phyloP scores from a whole-genome alignment of 73 alveolate species.

The Stentor coeruleus region DNA sequence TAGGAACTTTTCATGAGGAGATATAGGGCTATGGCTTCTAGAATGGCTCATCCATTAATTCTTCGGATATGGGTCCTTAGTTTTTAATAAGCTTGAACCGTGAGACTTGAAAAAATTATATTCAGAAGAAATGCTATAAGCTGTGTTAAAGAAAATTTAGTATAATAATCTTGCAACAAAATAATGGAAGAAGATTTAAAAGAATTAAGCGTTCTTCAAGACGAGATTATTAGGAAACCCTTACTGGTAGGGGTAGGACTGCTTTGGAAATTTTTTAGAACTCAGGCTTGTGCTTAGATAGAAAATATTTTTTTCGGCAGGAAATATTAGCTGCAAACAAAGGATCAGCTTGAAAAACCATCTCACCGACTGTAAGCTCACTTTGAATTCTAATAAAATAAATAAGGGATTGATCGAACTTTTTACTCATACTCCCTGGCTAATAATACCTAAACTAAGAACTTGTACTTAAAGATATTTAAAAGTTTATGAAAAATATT shows the following conservation, averaged over 20 bases:
- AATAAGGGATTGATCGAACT: not conserved
- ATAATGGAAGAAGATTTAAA: not conserved
- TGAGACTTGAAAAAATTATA: too few species aligned
- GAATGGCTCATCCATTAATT: too few species aligned
- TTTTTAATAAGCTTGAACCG: too few species aligned
- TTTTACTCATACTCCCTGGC: not conserved
- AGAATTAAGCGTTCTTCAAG: not conserved
- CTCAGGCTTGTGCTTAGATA: not conserved
- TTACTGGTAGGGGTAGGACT: not conserved
- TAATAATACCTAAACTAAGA: not conserved
- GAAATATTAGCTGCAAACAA: not conserved
- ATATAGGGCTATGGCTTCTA: conserved; percentile 5
- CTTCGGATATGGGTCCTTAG: too few species aligned
- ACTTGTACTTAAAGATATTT: too few species aligned
- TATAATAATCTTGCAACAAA: too few species aligned
- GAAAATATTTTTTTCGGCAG: not conserved
- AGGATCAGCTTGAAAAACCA: not conserved
- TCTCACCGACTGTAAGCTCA: not conserved
- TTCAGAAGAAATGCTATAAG: too few species aligned
- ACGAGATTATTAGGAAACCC: not conserved
- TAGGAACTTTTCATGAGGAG: not conserved
- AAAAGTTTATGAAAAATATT: too few species aligned
- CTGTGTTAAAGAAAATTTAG: too few species aligned
- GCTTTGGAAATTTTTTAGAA: not conserved
- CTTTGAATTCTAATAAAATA: not conserved